These are phyloP conservation scores for Fusarium miscanthi DNA, from an alignment of 2,329 filamentous ascomycete genomes.

Conservation along the genomic window DNA sequence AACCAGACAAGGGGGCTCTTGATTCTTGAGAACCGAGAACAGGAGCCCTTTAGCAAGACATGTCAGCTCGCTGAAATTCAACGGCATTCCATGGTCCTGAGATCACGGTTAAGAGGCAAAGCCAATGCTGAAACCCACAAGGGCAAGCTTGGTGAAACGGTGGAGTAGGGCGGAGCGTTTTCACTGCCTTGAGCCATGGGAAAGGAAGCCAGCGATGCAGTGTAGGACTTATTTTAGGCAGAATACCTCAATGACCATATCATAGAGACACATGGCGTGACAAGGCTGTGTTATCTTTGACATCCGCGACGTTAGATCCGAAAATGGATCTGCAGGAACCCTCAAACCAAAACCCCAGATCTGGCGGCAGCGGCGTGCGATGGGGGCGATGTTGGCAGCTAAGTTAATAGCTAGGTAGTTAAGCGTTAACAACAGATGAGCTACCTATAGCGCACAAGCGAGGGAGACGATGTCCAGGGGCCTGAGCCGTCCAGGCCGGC, in stretches of 20 bases:
- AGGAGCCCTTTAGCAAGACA: neutral
- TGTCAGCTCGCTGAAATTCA: neutral
- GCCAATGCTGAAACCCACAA: neutral
- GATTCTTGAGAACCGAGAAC: constrained; percentile 7
- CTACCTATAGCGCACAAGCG: constrained; percentile 13
- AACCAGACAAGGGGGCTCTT: constrained; percentile 16
- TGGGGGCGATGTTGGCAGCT: constrained; percentile 20
- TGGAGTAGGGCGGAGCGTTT: constrained; percentile 16
- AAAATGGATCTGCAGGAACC: constrained; percentile 43
- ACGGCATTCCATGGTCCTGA: constrained; percentile 5
- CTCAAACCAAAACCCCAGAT: constrained; percentile 41
- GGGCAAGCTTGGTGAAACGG: neutral
- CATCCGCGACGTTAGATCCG: constrained; percentile 31
- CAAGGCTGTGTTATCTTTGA: constrained; percentile 17
- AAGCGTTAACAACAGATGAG: constrained; percentile 13
- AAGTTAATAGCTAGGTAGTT: neutral
- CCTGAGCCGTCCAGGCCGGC: constrained; percentile 19
- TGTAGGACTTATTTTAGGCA: constrained; percentile 3
- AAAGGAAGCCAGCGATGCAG: neutral
- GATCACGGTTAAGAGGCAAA: constrained; percentile 2
- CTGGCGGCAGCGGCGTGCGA: constrained; percentile 32
- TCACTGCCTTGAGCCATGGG: constrained; percentile 1
- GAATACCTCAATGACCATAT: neutral
- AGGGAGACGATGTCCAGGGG: constrained; percentile 10
- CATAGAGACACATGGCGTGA: constrained; percentile 3